Evolutionary conservation across 371 early-diverging fungal genomes (phyloP), one percentile per base, ranked within the genome.

Genomic region (Thermomucor indicae-seudaticae): DNA sequence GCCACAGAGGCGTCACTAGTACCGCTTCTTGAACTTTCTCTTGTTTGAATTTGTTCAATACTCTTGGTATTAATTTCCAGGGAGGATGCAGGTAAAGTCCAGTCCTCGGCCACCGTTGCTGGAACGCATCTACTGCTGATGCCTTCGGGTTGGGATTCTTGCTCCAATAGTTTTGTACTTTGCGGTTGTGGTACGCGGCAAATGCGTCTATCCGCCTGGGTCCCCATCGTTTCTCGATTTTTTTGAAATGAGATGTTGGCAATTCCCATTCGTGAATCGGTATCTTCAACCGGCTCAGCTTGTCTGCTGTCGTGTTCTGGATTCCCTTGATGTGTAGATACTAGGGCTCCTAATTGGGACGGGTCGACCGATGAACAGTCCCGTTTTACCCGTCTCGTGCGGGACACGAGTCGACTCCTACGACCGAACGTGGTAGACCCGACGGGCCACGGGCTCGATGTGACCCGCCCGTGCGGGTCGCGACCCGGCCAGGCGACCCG

Each of bases 131-230:
- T 38, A 39, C 24, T 28, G 45, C 37, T 22, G 6, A 16, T 39
- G 46, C 46, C 7, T 28, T 38, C 22, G 46, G 53, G 24, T 52
- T 45, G 17, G 6, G 25, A 2, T 38, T 14, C 32, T 32, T 32
- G 25, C 39, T 53, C 53, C 53, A 53, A 46, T 45, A 53, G 16
- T 10, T 0, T 2, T 5, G 29, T 2, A 27, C n/a, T 37, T 52
- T 25, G 5, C 29, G 4, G 17, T 52, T 52, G 52, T 43, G 45
- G 0, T 22, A 5, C 14, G 34, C 45, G 35, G 62, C 68, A 41
- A 68, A 72, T 17, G 56, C 57, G 38, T 72, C 66, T 11, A 67
- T 50, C 27, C 0, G 47, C 37, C 31, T 29, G 7, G 1, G 29
- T 57, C 22, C 34, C 49, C 29, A 48, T 31, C n/a, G 32, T 38